Conservation (phyloP, 345 rosid genomes). For the Arabidopsis arenosa region DNA sequence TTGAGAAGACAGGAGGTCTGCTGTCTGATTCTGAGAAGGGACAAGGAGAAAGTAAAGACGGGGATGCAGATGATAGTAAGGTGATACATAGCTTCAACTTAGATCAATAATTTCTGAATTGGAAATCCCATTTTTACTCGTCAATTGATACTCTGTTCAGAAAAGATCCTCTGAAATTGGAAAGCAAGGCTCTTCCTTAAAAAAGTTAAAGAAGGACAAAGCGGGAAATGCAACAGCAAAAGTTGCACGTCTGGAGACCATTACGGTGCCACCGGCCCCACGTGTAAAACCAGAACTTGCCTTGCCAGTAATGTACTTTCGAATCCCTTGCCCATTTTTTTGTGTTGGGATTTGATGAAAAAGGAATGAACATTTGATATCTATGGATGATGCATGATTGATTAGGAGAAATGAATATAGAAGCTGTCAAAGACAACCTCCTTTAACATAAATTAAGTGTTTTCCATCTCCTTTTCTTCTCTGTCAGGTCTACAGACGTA, state of each 20-base stretch:
- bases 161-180: constrained; percentile 78
- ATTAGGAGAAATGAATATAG: neutral
- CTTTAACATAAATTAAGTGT: constrained; percentile 4
- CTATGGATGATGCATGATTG: neutral
- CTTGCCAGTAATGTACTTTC: constrained; percentile 83
- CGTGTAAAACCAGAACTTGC: constrained; percentile 93
- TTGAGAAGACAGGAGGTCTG: constrained; percentile 76
- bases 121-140: constrained; percentile 18
- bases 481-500: constrained; percentile 73
- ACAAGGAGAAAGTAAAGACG: constrained; percentile 86
- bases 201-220: constrained; percentile 91
- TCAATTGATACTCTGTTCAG: constrained; percentile 51
- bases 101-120: constrained; percentile 13
- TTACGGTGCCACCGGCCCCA: constrained; percentile 56
- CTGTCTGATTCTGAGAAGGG: constrained; percentile 83
- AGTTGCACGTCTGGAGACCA: constrained; percentile 67
- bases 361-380: constrained; percentile 2
- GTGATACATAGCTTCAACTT: constrained; percentile 45
- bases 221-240: constrained; percentile 71
- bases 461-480: neutral
- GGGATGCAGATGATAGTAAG: constrained; percentile 83
- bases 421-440: constrained; percentile 18
- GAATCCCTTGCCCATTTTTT: constrained; percentile 32
- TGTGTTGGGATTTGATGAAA: constrained; percentile 21
- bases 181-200: constrained; percentile 85